Evolutionary conservation across 2,329 filamentous ascomycete genomes (phyloP).

Genomic region (Colletotrichum acutatum): DNA sequence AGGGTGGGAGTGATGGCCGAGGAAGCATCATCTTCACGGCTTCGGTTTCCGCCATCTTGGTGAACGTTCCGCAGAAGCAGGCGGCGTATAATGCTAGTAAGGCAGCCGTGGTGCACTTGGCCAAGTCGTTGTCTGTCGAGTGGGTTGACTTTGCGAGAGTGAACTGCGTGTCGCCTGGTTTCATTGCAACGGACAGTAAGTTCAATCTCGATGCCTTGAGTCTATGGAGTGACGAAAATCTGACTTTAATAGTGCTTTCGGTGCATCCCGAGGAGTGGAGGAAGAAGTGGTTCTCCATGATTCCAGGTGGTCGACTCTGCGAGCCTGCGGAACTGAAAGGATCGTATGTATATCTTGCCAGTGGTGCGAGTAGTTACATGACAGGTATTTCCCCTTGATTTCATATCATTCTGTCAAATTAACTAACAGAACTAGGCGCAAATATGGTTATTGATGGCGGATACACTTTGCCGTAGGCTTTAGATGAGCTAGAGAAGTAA

Average conservation of each 20-base stretch:
- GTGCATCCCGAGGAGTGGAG: conserved; percentile 69
- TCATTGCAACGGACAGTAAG: conserved; percentile 32
- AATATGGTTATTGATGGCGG: conserved; percentile 67
- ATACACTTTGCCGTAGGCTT: conserved; percentile 63
- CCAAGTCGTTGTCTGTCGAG: conserved; percentile 76
- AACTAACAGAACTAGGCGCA: conserved; percentile 36
- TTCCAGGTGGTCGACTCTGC: conserved; percentile 27
- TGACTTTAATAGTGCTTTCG: conserved; percentile 19
- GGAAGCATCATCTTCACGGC: conserved; percentile 53
- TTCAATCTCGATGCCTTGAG: conserved; percentile 44
- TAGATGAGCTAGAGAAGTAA: neutral
- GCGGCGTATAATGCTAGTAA: conserved; percentile 80
- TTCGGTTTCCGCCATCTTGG: conserved; percentile 51
- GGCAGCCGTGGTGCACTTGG: conserved; percentile 78
- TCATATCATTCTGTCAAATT: conserved; percentile 13
- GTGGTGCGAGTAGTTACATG: conserved; percentile 53
- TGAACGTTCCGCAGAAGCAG: conserved; percentile 51
- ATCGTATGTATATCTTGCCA: conserved; percentile 62
- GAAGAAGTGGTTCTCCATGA: conserved; percentile 32
- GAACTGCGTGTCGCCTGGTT: conserved; percentile 33
- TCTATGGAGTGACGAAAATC: conserved; percentile 72
- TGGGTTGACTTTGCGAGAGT: conserved; percentile 72
- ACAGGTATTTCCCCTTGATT: conserved; percentile 40
- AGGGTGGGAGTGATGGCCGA: conserved; percentile 40
- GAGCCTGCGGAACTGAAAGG: conserved; percentile 55